Conservation (phyloP, 306 rosid species). For the Trifolium dubium region DNA sequence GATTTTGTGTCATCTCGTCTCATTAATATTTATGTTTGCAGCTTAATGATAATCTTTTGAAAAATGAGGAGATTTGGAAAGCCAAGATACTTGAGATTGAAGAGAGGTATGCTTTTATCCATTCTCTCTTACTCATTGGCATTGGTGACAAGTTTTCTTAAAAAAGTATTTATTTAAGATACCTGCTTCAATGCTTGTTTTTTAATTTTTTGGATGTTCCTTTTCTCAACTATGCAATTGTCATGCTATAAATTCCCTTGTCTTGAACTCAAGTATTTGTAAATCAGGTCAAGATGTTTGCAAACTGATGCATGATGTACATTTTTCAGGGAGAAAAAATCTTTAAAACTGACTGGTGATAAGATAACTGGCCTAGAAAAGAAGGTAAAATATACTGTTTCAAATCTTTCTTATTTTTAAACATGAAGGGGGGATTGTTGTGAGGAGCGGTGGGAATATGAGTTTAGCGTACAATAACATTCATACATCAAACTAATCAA, state of each 20-base stretch:
- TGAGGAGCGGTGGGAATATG: background rate
- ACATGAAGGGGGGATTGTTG: background rate
- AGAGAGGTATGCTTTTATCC: constrained; percentile 61
- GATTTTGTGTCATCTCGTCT: background rate
- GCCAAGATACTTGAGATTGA: constrained; percentile 70
- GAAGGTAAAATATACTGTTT: constrained; percentile 58
- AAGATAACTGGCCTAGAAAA: constrained; percentile 63
- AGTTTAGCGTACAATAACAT: background rate
- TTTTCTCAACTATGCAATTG: constrained; percentile 24
- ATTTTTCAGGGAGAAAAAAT: constrained; percentile 62
- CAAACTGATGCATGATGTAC: constrained; percentile 24
- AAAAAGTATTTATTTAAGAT: background rate
- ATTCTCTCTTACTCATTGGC: background rate
- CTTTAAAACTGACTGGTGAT: constrained; percentile 47
- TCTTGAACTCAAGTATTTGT: constrained; percentile 31
- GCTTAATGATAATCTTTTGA: constrained; percentile 88
- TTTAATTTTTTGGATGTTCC: constrained; percentile 24
- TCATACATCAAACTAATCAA: constrained; percentile 35
- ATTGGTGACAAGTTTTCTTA: constrained; percentile 13
- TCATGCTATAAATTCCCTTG: constrained; percentile 9
- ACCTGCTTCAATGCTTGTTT: constrained; percentile 18
- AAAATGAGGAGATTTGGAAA: constrained; percentile 83
- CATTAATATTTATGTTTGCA: constrained; percentile 46
- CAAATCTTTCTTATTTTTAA: background rate
- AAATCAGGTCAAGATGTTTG: constrained; percentile 18